phyloP scores from a whole-genome alignment of 2,329 filamentous ascomycete genomes.

The Bisporella sp. region DNA sequence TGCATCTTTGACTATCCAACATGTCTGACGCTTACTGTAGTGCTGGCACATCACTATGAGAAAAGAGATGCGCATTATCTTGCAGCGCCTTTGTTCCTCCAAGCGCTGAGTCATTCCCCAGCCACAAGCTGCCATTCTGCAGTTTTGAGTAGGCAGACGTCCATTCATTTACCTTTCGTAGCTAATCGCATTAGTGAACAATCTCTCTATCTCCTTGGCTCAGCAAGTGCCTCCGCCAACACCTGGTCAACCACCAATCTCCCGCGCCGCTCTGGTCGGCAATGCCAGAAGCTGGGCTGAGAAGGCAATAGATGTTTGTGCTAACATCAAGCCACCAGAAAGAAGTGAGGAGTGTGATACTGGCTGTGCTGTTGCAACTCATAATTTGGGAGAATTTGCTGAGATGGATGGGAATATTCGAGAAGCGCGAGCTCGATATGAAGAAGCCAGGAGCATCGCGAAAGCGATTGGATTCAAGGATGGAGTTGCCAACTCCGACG shows the following conservation, averaged over 20 bases:
- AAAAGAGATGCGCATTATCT: constrained; percentile 69
- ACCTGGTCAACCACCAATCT: constrained; percentile 34
- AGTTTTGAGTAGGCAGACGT: constrained; percentile 55
- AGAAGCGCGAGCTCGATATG: constrained; percentile 62
- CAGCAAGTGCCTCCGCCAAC: constrained; percentile 34
- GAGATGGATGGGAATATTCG: constrained; percentile 61
- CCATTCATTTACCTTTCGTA: not conserved
- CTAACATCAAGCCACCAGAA: constrained; percentile 56
- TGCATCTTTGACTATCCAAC: not conserved
- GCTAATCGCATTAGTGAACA: constrained; percentile 57
- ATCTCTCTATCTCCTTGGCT: constrained; percentile 66
- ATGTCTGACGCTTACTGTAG: constrained; percentile 32
- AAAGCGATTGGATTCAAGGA: constrained; percentile 44
- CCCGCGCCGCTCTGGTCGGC: constrained; percentile 55
- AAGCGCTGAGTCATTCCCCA: constrained; percentile 66
- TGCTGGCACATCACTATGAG: constrained; percentile 72
- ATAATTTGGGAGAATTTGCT: constrained; percentile 80
- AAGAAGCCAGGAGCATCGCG: constrained; percentile 59
- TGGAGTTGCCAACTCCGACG: constrained; percentile 45
- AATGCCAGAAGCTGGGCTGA: constrained; percentile 72
- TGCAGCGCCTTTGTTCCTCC: constrained; percentile 78
- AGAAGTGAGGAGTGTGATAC: constrained; percentile 75
- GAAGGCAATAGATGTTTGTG: constrained; percentile 64
- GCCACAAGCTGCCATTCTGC: constrained; percentile 67
- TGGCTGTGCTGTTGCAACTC: constrained; percentile 76